phyloP scores from a whole-genome alignment of 805 yeast genomes.

The Torulaspora delbrueckii region DNA sequence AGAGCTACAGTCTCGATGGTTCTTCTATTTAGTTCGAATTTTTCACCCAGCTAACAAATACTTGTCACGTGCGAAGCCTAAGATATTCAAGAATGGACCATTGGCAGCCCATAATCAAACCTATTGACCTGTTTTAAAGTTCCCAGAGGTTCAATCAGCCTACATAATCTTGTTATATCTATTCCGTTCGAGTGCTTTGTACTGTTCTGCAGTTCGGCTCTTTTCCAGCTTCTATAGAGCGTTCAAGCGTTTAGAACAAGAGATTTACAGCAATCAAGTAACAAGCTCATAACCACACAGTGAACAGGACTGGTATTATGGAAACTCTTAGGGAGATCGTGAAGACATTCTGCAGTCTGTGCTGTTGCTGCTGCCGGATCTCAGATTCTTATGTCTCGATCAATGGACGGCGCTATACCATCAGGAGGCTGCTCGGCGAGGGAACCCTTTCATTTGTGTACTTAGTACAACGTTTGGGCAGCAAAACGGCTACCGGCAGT shows the following conservation, averaged over 20 bases:
- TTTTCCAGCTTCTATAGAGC: not conserved
- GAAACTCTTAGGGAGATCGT: constrained; percentile 9
- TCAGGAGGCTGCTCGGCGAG: constrained; percentile 75
- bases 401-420: constrained; percentile 57
- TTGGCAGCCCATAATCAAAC: too few relatives aligned
- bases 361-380: constrained; percentile 33
- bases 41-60: not conserved
- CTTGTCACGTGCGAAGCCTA: not conserved
- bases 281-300: not conserved
- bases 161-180: too few relatives aligned
- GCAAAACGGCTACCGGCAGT: constrained; percentile 24
- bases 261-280: not conserved
- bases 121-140: not conserved
- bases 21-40: not conserved
- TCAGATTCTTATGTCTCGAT: constrained; percentile 52
- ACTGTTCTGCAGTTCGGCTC: not conserved
- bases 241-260: not conserved
- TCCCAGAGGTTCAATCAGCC: not conserved
- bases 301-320: constrained; percentile 1
- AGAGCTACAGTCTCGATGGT: not conserved
- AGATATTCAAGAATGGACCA: not conserved
- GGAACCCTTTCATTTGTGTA: constrained; percentile 88
- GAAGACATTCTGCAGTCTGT: constrained; percentile 21
- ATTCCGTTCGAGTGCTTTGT: not conserved
- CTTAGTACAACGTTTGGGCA: constrained; percentile 50